These are phyloP conservation scores for Cladosporium sp. DNA, from an alignment of 2,329 filamentous ascomycete species.

Conservation along the genomic window DNA sequence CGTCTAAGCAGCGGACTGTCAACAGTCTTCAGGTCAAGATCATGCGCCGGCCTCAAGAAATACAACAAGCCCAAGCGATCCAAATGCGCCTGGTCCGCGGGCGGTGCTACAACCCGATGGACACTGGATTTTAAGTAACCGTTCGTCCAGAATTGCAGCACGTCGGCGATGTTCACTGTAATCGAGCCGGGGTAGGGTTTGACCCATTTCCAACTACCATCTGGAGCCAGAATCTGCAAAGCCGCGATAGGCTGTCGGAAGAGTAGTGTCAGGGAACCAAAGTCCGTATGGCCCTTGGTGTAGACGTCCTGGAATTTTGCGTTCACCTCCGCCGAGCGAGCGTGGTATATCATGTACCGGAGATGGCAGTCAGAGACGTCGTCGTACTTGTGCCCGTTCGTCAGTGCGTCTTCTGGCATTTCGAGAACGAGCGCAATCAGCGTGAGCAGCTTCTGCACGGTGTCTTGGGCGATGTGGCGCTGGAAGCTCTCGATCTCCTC, in stretches of 20 bases:
- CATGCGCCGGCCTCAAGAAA: slow-evolving; percentile 31
- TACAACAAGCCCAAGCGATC: slow-evolving; percentile 43
- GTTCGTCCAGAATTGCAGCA: slow-evolving; percentile 36
- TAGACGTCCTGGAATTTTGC: slow-evolving; percentile 24
- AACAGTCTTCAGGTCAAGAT: slow-evolving; percentile 24
- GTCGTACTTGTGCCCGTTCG: slow-evolving; percentile 56
- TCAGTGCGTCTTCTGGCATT: slow-evolving; percentile 54
- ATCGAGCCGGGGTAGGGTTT: slow-evolving; percentile 37
- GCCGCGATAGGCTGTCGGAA: slow-evolving; percentile 41
- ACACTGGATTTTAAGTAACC: slow-evolving; percentile 46
- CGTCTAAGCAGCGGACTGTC: slow-evolving; percentile 25
- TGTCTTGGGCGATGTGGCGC: slow-evolving; percentile 47
- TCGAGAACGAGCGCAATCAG: slow-evolving; percentile 59
- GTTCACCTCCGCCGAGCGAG: slow-evolving; percentile 26
- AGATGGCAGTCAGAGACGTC: slow-evolving; percentile 24
- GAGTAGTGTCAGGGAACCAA: slow-evolving; percentile 39
- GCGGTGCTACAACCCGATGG: slow-evolving; percentile 48
- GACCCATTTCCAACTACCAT: slow-evolving; percentile 41
- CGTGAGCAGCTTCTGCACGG: slow-evolving; percentile 53
- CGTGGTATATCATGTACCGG: slow-evolving; percentile 28
- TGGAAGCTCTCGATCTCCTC: slow-evolving; percentile 54
- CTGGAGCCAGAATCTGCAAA: slow-evolving; percentile 32
- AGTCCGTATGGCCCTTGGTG: slow-evolving; percentile 38
- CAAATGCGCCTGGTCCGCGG: slow-evolving; percentile 43
- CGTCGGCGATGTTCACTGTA: slow-evolving; percentile 39